Evolutionary conservation across 2,329 filamentous ascomycete genomes (phyloP).

Genomic region (Ceratocystis destructans): DNA sequence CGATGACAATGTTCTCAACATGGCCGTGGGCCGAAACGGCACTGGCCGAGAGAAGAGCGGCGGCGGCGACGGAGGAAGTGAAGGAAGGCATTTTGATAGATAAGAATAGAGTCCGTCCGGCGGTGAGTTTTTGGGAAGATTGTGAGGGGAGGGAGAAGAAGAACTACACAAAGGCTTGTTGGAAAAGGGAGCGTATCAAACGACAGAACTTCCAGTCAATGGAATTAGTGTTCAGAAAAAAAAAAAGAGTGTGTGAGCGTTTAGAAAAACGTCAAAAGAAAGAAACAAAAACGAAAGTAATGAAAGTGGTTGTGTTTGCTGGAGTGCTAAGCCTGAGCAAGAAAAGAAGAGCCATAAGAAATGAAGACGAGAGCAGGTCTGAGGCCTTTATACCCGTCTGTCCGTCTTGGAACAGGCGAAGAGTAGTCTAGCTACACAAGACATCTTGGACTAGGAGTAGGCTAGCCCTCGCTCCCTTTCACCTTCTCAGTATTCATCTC

Average conservation of each 20-base stretch:
- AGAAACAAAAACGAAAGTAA: not conserved
- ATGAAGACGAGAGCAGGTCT: not conserved
- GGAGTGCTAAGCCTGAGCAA: constrained; percentile 14
- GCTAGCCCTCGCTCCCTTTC: not conserved
- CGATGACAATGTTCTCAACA: constrained; percentile 24
- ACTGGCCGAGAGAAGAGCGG: constrained; percentile 19
- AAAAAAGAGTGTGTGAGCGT: not conserved
- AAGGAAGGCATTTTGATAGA: constrained; percentile 21
- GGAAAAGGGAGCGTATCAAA: constrained; percentile 7
- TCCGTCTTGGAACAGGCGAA: not conserved
- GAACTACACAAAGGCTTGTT: not conserved
- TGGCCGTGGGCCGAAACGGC: constrained; percentile 26
- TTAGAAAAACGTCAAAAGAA: constrained; percentile 1
- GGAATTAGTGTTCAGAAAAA: not conserved
- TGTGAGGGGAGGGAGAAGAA: not conserved
- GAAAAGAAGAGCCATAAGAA: not conserved
- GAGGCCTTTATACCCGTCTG: not conserved
- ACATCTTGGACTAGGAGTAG: not conserved
- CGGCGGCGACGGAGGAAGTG: constrained; percentile 18
- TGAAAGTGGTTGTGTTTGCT: constrained; percentile 8
- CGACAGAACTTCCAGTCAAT: constrained; percentile 16
- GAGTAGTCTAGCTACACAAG: not conserved
- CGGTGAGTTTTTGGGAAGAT: constrained; percentile 20
- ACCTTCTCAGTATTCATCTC: not conserved
- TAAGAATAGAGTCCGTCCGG: constrained; percentile 8